Evolutionary conservation across 1,139 yeast species (phyloP).

Genomic region (Hyphopichia pseudoburtonii): DNA sequence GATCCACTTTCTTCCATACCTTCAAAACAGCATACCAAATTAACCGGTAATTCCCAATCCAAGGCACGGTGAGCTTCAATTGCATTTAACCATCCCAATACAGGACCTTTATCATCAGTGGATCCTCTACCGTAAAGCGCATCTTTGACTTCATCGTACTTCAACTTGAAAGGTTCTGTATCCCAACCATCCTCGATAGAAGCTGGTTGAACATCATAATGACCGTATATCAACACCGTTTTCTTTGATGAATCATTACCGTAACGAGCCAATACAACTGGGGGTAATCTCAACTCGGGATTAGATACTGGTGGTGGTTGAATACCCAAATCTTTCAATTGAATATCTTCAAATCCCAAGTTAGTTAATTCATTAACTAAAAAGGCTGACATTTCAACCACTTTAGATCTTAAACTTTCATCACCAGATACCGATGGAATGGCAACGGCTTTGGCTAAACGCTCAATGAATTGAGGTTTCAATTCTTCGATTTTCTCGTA

Average conservation of each 20-base stretch:
- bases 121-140: conserved; percentile 89
- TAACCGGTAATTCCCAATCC: conserved; percentile 89
- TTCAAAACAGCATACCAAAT: conserved; percentile 88
- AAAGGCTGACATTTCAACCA: conserved; percentile 83
- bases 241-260: conserved; percentile 81
- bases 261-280: conserved; percentile 83
- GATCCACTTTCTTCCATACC: conserved; percentile 99
- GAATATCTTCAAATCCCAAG: conserved; percentile 81
- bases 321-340: conserved; percentile 76
- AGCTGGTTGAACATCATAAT: conserved; percentile 98
- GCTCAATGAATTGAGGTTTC: conserved; percentile 64
- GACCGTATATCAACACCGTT: conserved; percentile 91
- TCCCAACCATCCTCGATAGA: conserved; percentile 90
- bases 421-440: conserved; percentile 96
- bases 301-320: conserved; percentile 85
- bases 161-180: conserved; percentile 82
- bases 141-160: conserved; percentile 55
- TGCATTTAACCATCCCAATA: conserved; percentile 93
- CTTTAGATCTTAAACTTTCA: conserved; percentile 81
- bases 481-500: conserved; percentile 68
- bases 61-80: conserved; percentile 86
- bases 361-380: conserved; percentile 63
- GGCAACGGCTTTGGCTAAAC: conserved; percentile 78
- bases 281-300: conserved; percentile 75
- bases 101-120: conserved; percentile 98